Evolutionary conservation across 225 moss, liverwort and hornwort genomes (phyloP).

Genomic region (Marchantia paleacea): DNA sequence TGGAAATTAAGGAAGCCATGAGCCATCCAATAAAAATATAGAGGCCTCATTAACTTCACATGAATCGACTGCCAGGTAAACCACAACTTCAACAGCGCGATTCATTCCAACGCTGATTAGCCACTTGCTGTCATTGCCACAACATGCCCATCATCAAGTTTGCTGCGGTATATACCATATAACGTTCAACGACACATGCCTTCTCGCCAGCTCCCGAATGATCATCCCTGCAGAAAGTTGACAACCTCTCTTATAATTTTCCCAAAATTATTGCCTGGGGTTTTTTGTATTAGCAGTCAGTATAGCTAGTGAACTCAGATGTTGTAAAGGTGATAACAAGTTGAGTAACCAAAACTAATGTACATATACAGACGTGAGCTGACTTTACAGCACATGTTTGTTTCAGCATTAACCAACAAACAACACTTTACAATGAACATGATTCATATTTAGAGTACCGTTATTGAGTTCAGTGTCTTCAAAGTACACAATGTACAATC

Average conservation of each 20-base stretch:
- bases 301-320: background rate
- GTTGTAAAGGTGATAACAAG: too few species aligned
- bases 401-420: too few species aligned
- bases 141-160: conserved; percentile 29
- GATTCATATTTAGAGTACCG: too few species aligned
- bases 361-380: too few species aligned
- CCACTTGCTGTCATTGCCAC: conserved; percentile 18
- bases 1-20: background rate
- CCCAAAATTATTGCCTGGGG: background rate
- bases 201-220: conserved; percentile 29
- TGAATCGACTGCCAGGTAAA: background rate
- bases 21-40: background rate
- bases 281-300: background rate
- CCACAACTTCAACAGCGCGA: conserved; percentile 22
- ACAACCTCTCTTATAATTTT: conserved; percentile 36
- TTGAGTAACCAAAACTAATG: too few species aligned
- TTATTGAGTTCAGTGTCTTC: too few species aligned
- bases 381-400: too few species aligned
- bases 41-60: background rate
- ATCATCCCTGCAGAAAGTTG: conserved; percentile 37
- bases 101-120: conserved; percentile 28
- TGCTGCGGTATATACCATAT: conserved; percentile 16
- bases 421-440: too few species aligned
- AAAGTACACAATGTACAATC: too few species aligned
- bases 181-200: conserved; percentile 25